Percentiles rank a stretch among this genome's conserved stretches.
phyloP scores from a whole-genome alignment of 164 flowering plant genomes.

The Euptelea pleiosperma region DNA sequence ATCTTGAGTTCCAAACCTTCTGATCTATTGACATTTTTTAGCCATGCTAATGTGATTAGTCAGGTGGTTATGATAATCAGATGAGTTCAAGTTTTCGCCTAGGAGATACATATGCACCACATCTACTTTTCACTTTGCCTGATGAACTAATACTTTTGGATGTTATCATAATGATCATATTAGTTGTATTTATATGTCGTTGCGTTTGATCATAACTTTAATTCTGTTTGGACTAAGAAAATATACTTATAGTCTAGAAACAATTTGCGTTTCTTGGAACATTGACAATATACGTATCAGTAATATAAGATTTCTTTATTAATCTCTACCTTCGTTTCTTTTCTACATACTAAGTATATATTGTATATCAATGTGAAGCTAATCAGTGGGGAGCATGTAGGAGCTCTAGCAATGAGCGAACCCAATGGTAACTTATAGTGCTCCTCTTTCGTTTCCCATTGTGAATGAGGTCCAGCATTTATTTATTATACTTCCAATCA shows the following conservation, averaged over 20 bases:
- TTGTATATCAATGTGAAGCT: constrained; percentile 50
- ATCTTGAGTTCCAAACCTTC: no score
- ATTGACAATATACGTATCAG: not conserved
- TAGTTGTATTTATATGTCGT: not conserved
- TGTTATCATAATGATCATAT: not conserved
- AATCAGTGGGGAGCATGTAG: constrained; percentile 96
- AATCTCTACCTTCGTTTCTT: not conserved
- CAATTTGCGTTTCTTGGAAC: not conserved
- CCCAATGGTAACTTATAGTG: constrained; percentile 70
- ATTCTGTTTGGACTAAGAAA: not conserved
- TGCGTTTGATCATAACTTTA: no score
- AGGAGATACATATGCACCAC: no score
- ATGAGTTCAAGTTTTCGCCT: no score
- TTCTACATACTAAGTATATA: constrained; percentile 3
- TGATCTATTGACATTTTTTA: no score
- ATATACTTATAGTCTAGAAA: not conserved
- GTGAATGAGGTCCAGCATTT: not conserved
- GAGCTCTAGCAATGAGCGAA: constrained; percentile 99
- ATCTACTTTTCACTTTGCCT: no score
- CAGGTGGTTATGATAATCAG: no score
- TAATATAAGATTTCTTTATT: not conserved
- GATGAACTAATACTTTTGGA: no score
- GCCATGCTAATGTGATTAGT: no score
- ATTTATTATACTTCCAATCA: not conserved
- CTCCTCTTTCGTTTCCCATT: constrained; percentile 8